phyloP scores from a whole-genome alignment of 2,329 filamentous ascomycete genomes.

The Fusarium marasasianum region DNA sequence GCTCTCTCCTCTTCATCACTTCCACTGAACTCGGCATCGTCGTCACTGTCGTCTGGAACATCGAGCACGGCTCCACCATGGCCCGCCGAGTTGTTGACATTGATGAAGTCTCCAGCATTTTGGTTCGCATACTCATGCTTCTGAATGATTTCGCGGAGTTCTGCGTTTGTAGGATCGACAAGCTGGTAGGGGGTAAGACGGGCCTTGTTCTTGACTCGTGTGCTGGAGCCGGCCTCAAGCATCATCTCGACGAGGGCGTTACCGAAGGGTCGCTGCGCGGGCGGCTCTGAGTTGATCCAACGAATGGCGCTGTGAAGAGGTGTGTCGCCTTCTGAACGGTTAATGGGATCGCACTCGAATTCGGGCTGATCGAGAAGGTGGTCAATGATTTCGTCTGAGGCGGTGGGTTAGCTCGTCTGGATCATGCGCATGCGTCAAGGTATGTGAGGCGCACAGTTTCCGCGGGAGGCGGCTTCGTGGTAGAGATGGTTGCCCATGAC shows the following conservation, averaged over 20 bases:
- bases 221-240: slow-evolving; percentile 77
- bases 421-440: not conserved
- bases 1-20: slow-evolving; percentile 72
- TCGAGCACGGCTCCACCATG: slow-evolving; percentile 17
- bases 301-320: slow-evolving; percentile 82
- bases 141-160: slow-evolving; percentile 70
- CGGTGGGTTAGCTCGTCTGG: slow-evolving; percentile 19
- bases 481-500: slow-evolving; percentile 88
- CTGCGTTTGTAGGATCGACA: slow-evolving; percentile 74
- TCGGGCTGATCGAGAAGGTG: slow-evolving; percentile 83
- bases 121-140: slow-evolving; percentile 74
- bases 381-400: slow-evolving; percentile 80
- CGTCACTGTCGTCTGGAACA: slow-evolving; percentile 53
- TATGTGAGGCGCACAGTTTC: slow-evolving; percentile 76
- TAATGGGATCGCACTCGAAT: slow-evolving; percentile 84
- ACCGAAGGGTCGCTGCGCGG: slow-evolving; percentile 71
- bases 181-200: slow-evolving; percentile 77
- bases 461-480: slow-evolving; percentile 86
- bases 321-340: slow-evolving; percentile 77
- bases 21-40: slow-evolving; percentile 69
- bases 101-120: slow-evolving; percentile 67
- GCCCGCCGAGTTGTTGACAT: slow-evolving; percentile 41
- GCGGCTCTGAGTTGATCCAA: slow-evolving; percentile 75
- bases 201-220: slow-evolving; percentile 73
- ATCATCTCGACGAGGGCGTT: slow-evolving; percentile 78